phyloP scores from a whole-genome alignment of 2,329 filamentous ascomycete species.

The Rachicladosporium sp. region DNA sequence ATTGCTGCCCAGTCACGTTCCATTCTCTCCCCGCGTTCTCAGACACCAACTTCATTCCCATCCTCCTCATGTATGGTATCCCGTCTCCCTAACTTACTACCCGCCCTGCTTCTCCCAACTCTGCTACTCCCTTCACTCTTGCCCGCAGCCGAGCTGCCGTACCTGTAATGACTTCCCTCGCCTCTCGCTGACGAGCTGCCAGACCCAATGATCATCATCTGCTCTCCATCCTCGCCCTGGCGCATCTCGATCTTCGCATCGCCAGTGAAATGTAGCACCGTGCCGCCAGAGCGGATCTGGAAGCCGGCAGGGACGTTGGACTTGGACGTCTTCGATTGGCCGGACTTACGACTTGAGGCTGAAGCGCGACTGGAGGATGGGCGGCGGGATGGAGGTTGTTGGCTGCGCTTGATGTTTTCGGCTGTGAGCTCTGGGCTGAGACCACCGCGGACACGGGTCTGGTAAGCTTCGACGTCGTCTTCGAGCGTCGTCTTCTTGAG shows the following conservation, averaged over 20 bases:
- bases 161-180: conserved; percentile 9
- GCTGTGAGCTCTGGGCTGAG: conserved; percentile 15
- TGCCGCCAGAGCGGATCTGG: conserved; percentile 15
- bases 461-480: conserved; percentile 17
- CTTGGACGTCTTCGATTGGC: conserved; percentile 10
- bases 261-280: conserved; percentile 17
- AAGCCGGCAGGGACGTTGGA: conserved; percentile 10
- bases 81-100: conserved; percentile 7
- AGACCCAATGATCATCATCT: conserved; percentile 11
- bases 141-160: conserved; percentile 6
- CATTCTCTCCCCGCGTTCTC: neutral
- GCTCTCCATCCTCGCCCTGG: conserved; percentile 14
- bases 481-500: conserved; percentile 8
- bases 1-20: too few relatives aligned
- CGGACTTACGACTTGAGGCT: conserved; percentile 15
- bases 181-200: conserved; percentile 12
- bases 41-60: conserved; percentile 8
- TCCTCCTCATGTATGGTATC: conserved; percentile 14
- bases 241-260: conserved; percentile 16
- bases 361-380: conserved; percentile 13
- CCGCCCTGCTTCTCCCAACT: conserved; percentile 8
- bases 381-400: conserved; percentile 9
- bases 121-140: conserved; percentile 11
- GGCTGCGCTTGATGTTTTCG: conserved; percentile 15
- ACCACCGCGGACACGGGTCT: conserved; percentile 12